Percentiles rank a stretch among this genome's conserved stretches.
Evolutionary conservation across 306 rosid genomes (phyloP).

Genomic region (cucumber (Cucumis sativus)): DNA sequence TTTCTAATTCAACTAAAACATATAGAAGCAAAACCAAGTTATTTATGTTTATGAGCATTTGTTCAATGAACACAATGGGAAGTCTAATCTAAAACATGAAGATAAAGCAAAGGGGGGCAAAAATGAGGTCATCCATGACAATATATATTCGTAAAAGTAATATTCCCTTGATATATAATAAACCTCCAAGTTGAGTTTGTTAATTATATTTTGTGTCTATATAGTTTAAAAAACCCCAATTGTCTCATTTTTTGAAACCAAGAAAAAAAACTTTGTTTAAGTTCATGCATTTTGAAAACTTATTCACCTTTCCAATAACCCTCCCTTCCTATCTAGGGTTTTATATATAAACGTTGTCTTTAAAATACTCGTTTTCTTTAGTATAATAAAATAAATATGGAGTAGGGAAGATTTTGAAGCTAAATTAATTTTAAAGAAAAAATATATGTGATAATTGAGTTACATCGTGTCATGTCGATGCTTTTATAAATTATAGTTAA

Average conservation of each 20-base stretch:
- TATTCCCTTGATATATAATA: background rate
- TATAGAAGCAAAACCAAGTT: background rate
- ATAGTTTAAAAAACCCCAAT: background rate
- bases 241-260: background rate
- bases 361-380: too few relatives aligned
- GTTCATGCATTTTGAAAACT: background rate
- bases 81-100: background rate
- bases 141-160: background rate
- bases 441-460: too few relatives aligned
- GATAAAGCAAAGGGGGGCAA: background rate
- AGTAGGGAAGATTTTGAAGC: too few relatives aligned
- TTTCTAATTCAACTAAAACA: background rate
- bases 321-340: background rate
- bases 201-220: background rate
- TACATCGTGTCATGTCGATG: too few relatives aligned
- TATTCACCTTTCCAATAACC: background rate
- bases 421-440: too few relatives aligned
- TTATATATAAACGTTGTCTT: background rate
- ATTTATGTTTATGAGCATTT: background rate
- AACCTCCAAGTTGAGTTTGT: background rate
- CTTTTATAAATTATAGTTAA: too few relatives aligned
- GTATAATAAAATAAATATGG: too few relatives aligned
- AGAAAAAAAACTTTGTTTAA: background rate
- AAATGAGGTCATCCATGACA: conserved; percentile 9
- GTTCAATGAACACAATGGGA: background rate